phyloP scores from a whole-genome alignment of 768 basidiomycete species.

The Amanita pallidorosea region DNA sequence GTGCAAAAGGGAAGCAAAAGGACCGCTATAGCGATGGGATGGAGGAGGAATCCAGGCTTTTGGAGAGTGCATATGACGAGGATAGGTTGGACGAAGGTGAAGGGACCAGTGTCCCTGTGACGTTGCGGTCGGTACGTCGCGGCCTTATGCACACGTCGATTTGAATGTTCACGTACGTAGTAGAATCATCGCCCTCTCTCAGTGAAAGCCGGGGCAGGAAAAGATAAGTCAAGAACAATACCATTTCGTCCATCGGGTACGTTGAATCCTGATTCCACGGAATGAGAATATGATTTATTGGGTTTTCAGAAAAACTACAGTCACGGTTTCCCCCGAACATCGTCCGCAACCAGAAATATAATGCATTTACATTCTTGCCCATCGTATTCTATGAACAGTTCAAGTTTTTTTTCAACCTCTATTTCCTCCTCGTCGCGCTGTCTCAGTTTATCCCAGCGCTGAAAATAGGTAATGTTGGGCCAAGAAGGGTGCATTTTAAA shows the following conservation, averaged over 20 bases:
- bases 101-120: constrained; percentile 9
- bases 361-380: constrained; percentile 91
- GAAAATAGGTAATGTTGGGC: constrained; percentile 66
- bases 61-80: constrained; percentile 28
- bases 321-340: constrained; percentile 76
- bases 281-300: not conserved
- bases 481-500: not conserved
- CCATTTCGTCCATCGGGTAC: constrained; percentile 67
- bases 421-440: constrained; percentile 93
- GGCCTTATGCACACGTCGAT: not conserved
- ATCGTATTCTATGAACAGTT: constrained; percentile 98
- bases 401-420: constrained; percentile 99
- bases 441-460: constrained; percentile 94
- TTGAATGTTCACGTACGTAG: not conserved
- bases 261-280: constrained; percentile 5
- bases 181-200: constrained; percentile 16
- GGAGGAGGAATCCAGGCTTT: constrained; percentile 48
- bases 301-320: constrained; percentile 53
- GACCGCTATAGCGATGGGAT: constrained; percentile 53
- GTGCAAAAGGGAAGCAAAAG: constrained; percentile 27
- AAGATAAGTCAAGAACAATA: constrained; percentile 66
- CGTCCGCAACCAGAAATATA: constrained; percentile 98
- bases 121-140: constrained; percentile 11
- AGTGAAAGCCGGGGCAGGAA: constrained; percentile 16
- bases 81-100: constrained; percentile 20